Evolutionary conservation across 169 alveolate genomes (phyloP), one percentile per base, ranked within the genome.

Genomic region (Plasmodium ovale): DNA sequence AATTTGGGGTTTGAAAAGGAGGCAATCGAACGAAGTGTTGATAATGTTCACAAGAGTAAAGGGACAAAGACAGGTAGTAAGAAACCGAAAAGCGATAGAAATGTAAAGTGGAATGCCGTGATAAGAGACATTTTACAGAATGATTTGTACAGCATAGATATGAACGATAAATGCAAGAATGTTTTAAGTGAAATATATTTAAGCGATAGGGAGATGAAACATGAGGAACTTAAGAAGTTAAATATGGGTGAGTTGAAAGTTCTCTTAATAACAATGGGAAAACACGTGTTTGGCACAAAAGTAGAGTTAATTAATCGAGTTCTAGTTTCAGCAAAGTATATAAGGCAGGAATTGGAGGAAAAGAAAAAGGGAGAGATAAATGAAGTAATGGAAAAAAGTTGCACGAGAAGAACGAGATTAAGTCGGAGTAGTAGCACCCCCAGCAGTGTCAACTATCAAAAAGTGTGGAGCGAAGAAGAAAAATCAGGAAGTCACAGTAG

Each of bases 221-320:
- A 82, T 4, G 51, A 54, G 0, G 69, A 82, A 0, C 58, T 82
- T 25, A 67, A 65, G 58, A 82, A 39, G 12, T 51, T 65, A 65
- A 82, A 82, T 44, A 64, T 82, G 82, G 90, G 90, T 1, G 90
- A 82, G 31, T 72, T 82, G 7, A 82, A 82, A 49, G 90, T 82
- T 51, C 19, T 82, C 14, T 60, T 82, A 54, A 82, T 82, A 51
- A 53, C 90, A 12, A 39, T 82, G 90, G 90, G 90, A 0, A 82
- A 82, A 23, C 90, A 82, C 51, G 44, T 82, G 29, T 82, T 82
- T 82, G 90, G 90, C 19, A 82, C 90, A 12, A 82, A 82, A 70
- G 16, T 82, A 2, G 90, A 82, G 29, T 42, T 82, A 16, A 82
- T 82, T 19, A 82, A 82, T 33, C 56, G 90, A 42, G 47, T 82